Percentiles rank a stretch among this genome's conserved stretches.
Evolutionary conservation across 495 filamentous ascomycete genomes (phyloP).

Genomic region (Trichoderma virens): DNA sequence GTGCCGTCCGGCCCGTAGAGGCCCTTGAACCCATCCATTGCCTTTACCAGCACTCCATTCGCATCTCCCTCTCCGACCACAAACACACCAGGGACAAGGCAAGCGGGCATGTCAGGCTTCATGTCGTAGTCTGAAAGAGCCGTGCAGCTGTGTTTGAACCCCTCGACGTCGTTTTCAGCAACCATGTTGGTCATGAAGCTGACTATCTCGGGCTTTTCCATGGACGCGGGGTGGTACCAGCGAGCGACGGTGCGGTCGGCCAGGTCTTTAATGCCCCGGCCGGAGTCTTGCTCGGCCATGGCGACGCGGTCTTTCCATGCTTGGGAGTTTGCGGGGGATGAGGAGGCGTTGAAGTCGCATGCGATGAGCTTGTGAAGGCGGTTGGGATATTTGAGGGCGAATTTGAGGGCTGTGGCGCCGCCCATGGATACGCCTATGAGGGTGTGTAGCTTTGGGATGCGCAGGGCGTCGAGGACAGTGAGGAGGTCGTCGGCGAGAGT

Average conservation of each 20-base stretch:
- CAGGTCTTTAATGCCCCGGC: slow-evolving; percentile 48
- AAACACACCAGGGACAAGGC: slow-evolving; percentile 53
- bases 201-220: slow-evolving; percentile 45
- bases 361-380: slow-evolving; percentile 54
- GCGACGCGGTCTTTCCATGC: slow-evolving; percentile 72
- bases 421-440: slow-evolving; percentile 71
- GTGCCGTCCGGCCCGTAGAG: slow-evolving; percentile 43
- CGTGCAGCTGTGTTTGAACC: slow-evolving; percentile 60
- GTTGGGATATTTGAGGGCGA: slow-evolving; percentile 56
- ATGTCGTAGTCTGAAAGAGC: slow-evolving; percentile 74
- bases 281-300: slow-evolving; percentile 46
- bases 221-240: slow-evolving; percentile 62
- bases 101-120: slow-evolving; percentile 50
- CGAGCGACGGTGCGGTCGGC: slow-evolving; percentile 60
- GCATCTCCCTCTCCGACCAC: slow-evolving; percentile 62
- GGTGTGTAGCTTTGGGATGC: slow-evolving; percentile 50
- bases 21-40: slow-evolving; percentile 65
- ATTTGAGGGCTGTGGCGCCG: slow-evolving; percentile 65
- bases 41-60: slow-evolving; percentile 60
- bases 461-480: slow-evolving; percentile 48
- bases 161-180: slow-evolving; percentile 53
- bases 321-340: slow-evolving; percentile 58
- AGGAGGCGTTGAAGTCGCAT: slow-evolving; percentile 69
- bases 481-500: slow-evolving; percentile 58
- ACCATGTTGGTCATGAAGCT: slow-evolving; percentile 48